Evolutionary conservation across 163 green algal genomes (phyloP), one percentile per base, ranked within the genome.

Genomic region (Scenedesmus sp.): DNA sequence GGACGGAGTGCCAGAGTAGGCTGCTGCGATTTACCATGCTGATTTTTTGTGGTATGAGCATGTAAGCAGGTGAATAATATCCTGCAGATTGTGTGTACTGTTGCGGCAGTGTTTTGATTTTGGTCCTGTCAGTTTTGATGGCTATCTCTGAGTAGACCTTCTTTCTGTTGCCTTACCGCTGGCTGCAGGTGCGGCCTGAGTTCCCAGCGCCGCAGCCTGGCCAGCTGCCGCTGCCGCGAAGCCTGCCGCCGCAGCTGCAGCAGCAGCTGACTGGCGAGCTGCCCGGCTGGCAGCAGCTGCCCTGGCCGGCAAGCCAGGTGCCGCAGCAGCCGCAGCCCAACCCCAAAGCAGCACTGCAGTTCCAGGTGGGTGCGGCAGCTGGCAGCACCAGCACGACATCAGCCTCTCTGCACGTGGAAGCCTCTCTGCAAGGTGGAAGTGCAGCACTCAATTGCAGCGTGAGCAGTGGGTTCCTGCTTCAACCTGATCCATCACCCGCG

Each of bases 171-270:
- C 90, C 0, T 94, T 99, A 72, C 95, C 95, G 37, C 92, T 98
- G 56, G 95, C 96, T 72, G 30, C 13, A 93, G n/a, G 95, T 98
- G 15, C 93, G 96, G 9, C n/a, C 76, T 56, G 92, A 94, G 85
- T 56, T 97, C 42, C 94, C 96, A 0, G 49, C 92, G 15, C 97
- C 97, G 0, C 43, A 44, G 22, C 26, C 90, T 46, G 97, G 97
- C 2, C 46, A 93, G 1, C 95, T 99, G 81, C 95, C 96, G 40
- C 93, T 98, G 68, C 96, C 97, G 3, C 12, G 49, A 10, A 35
- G 15, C 13, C 72, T 90, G 46, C 33, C 85, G 9, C 26, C 72
- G 18, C 33, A 30, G 40, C 85, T 90, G 30, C 44, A 84, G 65
- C 35, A 44, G 43, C 85, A 85, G 85, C 85, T 90, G 72, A 40